Evolutionary conservation across 1,284 basidiomycete genomes (phyloP), one percentile per base, ranked within the genome.

Genomic region (Veloporphyrellus conicus): DNA sequence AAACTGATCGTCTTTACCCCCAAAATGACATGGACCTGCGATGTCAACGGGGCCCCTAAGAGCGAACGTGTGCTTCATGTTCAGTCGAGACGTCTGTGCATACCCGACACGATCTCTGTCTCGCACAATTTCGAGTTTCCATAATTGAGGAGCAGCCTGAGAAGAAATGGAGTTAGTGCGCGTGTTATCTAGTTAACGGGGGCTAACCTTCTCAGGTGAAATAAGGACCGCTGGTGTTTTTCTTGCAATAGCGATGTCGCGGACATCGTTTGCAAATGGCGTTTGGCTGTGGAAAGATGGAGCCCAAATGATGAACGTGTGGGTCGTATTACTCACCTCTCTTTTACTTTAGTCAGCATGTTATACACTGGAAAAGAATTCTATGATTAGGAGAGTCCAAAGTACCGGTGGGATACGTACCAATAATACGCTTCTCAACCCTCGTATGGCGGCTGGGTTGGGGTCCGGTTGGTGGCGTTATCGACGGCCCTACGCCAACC

Each of bases 11-110:
- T 84, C 78, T 58, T 78, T 80, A 14, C 87, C 87, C 32, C 86
- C 87, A 53, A 90, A 87, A 65, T 87, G 87, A 62, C 84, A 87
- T 14, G 82, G 81, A 2, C 87, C 87, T 4, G 85, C 81, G 57
- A 88, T 87, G 56, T 87, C 83, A n/a, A 85, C 78, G 14, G 72
- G 55, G 5, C 69, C 67, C 58, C 81, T 85, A 4, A 85, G 82
- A 73, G 83, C 77, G 57, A 87, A 89, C 1, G 81, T 87, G 54
- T 87, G 85, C 40, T 82, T 72, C 42, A 73, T 53, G 8, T 73
- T 76, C 8, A 87, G 68, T 36, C 84, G 73, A 31, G 67, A 68
- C 48, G 73, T 54, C 59, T 73, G 54, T 49, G 63, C 40, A 51
- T 64, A 57, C 57, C 71, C 50, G 66, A 67, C 38, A 23, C 56